These are phyloP conservation scores for Nakazawaea molendinolei DNA, from an alignment of 805 yeast species.

Conservation along the genomic window DNA sequence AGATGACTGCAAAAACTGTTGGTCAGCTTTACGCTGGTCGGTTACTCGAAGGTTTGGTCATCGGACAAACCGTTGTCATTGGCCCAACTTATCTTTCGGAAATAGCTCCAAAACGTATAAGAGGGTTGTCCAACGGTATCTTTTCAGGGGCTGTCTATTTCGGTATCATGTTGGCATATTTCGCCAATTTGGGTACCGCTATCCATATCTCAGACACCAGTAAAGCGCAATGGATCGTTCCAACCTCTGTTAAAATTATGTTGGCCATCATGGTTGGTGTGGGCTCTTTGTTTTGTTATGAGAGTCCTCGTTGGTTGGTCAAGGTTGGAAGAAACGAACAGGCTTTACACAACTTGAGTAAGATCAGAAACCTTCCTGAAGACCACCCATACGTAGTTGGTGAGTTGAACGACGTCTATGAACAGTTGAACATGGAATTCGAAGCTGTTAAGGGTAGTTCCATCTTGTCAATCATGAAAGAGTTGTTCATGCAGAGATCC, in stretches of 20 bases:
- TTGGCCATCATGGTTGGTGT: slow-evolving; percentile 39
- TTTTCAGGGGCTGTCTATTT: slow-evolving; percentile 54
- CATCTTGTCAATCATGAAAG: slow-evolving; percentile 23
- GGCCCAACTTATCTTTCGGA: slow-evolving; percentile 53
- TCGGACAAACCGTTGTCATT: slow-evolving; percentile 51
- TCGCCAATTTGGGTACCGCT: slow-evolving; percentile 46
- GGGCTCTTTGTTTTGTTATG: slow-evolving; percentile 36
- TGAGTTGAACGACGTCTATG: slow-evolving; percentile 46
- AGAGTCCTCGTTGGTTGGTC: slow-evolving; percentile 47
- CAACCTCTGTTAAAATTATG: slow-evolving; percentile 40
- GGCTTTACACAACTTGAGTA: slow-evolving; percentile 33
- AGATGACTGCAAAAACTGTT: slow-evolving; percentile 35
- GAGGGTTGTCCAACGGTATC: slow-evolving; percentile 46
- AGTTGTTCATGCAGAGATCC: slow-evolving; percentile 30
- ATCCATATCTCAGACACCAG: slow-evolving; percentile 30
- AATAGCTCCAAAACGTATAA: slow-evolving; percentile 42
- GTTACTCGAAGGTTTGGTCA: slow-evolving; percentile 45
- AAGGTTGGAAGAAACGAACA: slow-evolving; percentile 33
- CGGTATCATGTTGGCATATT: slow-evolving; percentile 44
- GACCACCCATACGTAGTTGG: slow-evolving; percentile 44
- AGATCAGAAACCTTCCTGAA: slow-evolving; percentile 25
- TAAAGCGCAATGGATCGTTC: slow-evolving; percentile 44
- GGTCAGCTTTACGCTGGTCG: slow-evolving; percentile 54
- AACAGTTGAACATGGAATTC: slow-evolving; percentile 34
- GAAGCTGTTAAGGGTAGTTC: slow-evolving; percentile 21